phyloP scores from a whole-genome alignment of 2,329 filamentous ascomycete genomes.

The Colletotrichum cereale region DNA sequence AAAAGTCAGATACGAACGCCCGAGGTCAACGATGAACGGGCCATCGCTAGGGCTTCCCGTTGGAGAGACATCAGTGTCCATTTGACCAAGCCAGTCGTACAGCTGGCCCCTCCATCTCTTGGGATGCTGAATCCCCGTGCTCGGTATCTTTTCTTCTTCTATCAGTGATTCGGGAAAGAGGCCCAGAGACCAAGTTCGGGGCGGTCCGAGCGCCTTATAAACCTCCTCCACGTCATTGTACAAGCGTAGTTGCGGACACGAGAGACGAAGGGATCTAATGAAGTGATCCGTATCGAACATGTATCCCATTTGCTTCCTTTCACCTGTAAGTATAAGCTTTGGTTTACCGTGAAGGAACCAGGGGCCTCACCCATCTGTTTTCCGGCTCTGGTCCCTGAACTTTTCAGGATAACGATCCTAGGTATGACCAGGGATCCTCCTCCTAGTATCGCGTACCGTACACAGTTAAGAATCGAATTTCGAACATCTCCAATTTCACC shows the following conservation, averaged over 20 bases:
- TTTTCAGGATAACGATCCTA: conserved; percentile 50
- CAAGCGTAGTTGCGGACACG: conserved; percentile 46
- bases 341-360: conserved; percentile 7
- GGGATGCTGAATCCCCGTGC: conserved; percentile 43
- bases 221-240: conserved; percentile 47
- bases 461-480: conserved; percentile 56
- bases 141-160: conserved; percentile 46
- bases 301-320: conserved; percentile 45
- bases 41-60: conserved; percentile 30
- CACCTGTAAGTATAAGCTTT: conserved; percentile 45
- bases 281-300: conserved; percentile 47
- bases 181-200: conserved; percentile 41
- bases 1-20: conserved; percentile 53
- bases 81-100: conserved; percentile 45
- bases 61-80: conserved; percentile 26
- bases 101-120: conserved; percentile 45
- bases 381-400: conserved; percentile 44
- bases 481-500: conserved; percentile 55
- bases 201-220: conserved; percentile 22
- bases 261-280: conserved; percentile 42
- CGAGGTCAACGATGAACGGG: conserved; percentile 46
- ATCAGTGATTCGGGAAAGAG: conserved; percentile 47
- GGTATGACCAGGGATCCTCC: conserved; percentile 53
- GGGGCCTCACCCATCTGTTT: conserved; percentile 43
- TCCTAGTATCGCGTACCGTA: conserved; percentile 54